phyloP scores from a whole-genome alignment of 1,284 basidiomycete species.

The Sporisorium sorghi region DNA sequence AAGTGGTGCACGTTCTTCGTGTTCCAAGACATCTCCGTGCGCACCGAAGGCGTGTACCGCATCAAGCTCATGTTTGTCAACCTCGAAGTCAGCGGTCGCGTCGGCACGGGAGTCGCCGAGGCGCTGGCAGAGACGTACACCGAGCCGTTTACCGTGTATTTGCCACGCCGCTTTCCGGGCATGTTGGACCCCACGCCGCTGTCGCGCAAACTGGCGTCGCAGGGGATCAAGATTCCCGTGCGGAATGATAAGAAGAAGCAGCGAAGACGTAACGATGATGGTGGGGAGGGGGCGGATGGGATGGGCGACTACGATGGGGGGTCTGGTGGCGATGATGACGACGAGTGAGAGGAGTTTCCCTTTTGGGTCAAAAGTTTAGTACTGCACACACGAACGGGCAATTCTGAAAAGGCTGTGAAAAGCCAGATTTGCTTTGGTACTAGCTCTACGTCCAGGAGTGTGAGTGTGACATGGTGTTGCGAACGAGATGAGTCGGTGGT shows the following conservation, averaged over 20 bases:
- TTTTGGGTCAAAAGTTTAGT: too few relatives aligned
- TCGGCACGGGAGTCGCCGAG: slow-evolving; percentile 53
- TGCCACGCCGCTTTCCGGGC: slow-evolving; percentile 61
- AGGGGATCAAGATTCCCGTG: slow-evolving; percentile 64
- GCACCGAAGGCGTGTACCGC: slow-evolving; percentile 62
- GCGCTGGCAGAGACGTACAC: slow-evolving; percentile 63
- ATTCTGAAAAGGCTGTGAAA: not conserved
- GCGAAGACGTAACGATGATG: slow-evolving; percentile 31
- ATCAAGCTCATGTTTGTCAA: slow-evolving; percentile 63
- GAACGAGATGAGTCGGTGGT: too few relatives aligned
- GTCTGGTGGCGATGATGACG: slow-evolving; percentile 48
- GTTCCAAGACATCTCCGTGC: slow-evolving; percentile 62
- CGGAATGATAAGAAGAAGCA: slow-evolving; percentile 63
- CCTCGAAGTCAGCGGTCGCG: slow-evolving; percentile 55
- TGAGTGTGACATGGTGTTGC: too few relatives aligned
- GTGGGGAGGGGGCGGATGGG: slow-evolving; percentile 24
- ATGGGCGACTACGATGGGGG: slow-evolving; percentile 38
- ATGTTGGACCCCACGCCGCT: slow-evolving; percentile 63
- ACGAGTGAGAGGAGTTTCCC: too few relatives aligned
- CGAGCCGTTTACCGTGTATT: slow-evolving; percentile 62
- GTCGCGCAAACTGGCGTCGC: slow-evolving; percentile 60
- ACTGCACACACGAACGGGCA: slow-evolving; percentile 4
- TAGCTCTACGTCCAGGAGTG: not conserved
- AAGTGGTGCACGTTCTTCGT: slow-evolving; percentile 64
- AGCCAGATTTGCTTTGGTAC: slow-evolving; percentile 7